Percentiles rank a stretch among this genome's conserved stretches.
These are phyloP conservation scores for Phytophthora capsici DNA, from an alignment of 352 stramenopile genomes.

Conservation along the genomic window DNA sequence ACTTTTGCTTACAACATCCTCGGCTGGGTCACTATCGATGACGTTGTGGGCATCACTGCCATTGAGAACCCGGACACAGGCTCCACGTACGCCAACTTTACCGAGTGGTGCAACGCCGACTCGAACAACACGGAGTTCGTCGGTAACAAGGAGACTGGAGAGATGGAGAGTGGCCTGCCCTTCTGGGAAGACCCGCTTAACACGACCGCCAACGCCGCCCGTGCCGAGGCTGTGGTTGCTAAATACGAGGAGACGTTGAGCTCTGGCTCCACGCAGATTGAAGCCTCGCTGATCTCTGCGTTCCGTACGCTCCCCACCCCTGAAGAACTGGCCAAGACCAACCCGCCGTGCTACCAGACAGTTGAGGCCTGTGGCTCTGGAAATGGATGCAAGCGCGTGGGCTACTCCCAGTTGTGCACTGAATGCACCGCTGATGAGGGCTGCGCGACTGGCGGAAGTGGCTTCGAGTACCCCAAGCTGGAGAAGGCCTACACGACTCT, in stretches of 20 bases:
- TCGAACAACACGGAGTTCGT: constrained; percentile 67
- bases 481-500: constrained; percentile 57
- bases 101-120: constrained; percentile 65
- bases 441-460: constrained; percentile 47
- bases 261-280: constrained; percentile 56
- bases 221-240: constrained; percentile 53
- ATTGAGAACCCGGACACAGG: constrained; percentile 57
- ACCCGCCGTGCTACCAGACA: constrained; percentile 79
- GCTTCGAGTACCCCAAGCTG: constrained; percentile 69
- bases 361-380: constrained; percentile 54
- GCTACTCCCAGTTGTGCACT: constrained; percentile 80
- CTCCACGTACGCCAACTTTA: constrained; percentile 68
- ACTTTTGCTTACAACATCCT: constrained; percentile 84
- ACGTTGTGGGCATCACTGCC: constrained; percentile 77
- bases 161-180: constrained; percentile 46
- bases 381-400: constrained; percentile 67
- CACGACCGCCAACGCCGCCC: constrained; percentile 54
- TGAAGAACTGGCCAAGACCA: constrained; percentile 48
- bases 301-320: constrained; percentile 61
- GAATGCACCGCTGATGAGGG: constrained; percentile 46
- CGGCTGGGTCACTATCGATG: constrained; percentile 79
- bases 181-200: constrained; percentile 79
- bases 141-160: constrained; percentile 39
- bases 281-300: constrained; percentile 31
- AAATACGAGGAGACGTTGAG: constrained; percentile 54